Percentiles rank a stretch among this genome's conserved stretches.
Conservation (phyloP, 2,329 filamentous ascomycete species). For the Aspergillus japonicus region DNA sequence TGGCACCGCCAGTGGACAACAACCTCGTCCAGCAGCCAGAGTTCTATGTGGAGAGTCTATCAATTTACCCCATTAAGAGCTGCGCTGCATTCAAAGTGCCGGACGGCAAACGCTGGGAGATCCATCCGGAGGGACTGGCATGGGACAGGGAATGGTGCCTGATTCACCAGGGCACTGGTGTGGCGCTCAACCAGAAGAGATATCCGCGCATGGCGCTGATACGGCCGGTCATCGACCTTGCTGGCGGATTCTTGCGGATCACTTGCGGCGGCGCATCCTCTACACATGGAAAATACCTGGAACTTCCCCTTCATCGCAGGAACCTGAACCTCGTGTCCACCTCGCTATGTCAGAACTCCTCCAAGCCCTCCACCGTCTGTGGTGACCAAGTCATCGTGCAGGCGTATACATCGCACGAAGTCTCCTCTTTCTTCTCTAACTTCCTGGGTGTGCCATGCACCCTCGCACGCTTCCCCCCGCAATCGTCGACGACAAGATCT, state of each 20-base stretch:
- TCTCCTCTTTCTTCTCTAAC: constrained; percentile 75
- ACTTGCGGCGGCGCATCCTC: constrained; percentile 38
- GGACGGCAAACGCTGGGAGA: constrained; percentile 64
- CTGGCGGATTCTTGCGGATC: constrained; percentile 64
- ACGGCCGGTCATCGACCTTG: constrained; percentile 70
- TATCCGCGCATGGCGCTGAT: constrained; percentile 86
- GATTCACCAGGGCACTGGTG: constrained; percentile 79
- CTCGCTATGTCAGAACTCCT: constrained; percentile 52
- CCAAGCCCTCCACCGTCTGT: constrained; percentile 68
- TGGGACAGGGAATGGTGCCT: constrained; percentile 99
- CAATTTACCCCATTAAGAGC: constrained; percentile 90
- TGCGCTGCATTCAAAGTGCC: constrained; percentile 78
- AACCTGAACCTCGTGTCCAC: constrained; percentile 59
- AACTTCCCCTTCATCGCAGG: constrained; percentile 37
- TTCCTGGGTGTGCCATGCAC: constrained; percentile 76
- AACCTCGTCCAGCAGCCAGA: constrained; percentile 14
- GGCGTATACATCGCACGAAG: constrained; percentile 63
- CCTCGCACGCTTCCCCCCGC: constrained; percentile 77
- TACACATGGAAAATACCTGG: constrained; percentile 29
- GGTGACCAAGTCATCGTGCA: constrained; percentile 73
- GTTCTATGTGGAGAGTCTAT: constrained; percentile 63
- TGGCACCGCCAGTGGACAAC: constrained; percentile 17
- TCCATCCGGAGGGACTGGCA: constrained; percentile 76
- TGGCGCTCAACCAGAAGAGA: constrained; percentile 82
- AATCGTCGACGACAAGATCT: constrained; percentile 63